Conservation (phyloP, 2,329 filamentous ascomycete species). For the Escovopsis weberi region DNA sequence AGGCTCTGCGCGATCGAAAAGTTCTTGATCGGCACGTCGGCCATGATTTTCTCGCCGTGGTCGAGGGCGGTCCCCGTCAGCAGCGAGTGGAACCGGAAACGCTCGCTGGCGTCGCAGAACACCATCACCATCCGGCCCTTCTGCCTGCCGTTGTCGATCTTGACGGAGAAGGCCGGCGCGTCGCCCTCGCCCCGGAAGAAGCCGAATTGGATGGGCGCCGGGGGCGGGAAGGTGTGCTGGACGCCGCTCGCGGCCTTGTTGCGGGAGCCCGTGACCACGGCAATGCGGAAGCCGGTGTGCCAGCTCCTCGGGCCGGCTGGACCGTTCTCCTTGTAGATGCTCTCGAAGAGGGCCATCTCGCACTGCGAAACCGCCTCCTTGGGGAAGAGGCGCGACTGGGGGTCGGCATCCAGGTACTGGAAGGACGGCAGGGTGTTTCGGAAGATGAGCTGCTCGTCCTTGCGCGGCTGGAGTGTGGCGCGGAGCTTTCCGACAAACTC, state of each 20-base stretch:
- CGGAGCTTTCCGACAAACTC: conserved; percentile 72
- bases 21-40: conserved; percentile 51
- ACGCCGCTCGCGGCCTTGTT: conserved; percentile 67
- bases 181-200: conserved; percentile 60
- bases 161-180: conserved; percentile 53
- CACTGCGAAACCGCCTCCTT: conserved; percentile 58
- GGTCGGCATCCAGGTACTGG: conserved; percentile 64
- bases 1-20: conserved; percentile 46
- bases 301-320: conserved; percentile 57
- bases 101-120: conserved; percentile 59
- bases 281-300: conserved; percentile 67
- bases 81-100: conserved; percentile 55
- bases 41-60: conserved; percentile 53
- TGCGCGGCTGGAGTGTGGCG: conserved; percentile 50
- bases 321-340: conserved; percentile 49
- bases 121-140: conserved; percentile 63
- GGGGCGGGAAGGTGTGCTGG: conserved; percentile 51
- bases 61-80: conserved; percentile 58
- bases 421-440: conserved; percentile 57
- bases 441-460: conserved; percentile 57
- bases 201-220: conserved; percentile 60
- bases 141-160: conserved; percentile 49
- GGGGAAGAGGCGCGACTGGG: conserved; percentile 59
- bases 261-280: conserved; percentile 61
- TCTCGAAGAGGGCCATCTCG: conserved; percentile 63